phyloP scores from a whole-genome alignment of 331 rosid genomes.

The Acacia concinna region DNA sequence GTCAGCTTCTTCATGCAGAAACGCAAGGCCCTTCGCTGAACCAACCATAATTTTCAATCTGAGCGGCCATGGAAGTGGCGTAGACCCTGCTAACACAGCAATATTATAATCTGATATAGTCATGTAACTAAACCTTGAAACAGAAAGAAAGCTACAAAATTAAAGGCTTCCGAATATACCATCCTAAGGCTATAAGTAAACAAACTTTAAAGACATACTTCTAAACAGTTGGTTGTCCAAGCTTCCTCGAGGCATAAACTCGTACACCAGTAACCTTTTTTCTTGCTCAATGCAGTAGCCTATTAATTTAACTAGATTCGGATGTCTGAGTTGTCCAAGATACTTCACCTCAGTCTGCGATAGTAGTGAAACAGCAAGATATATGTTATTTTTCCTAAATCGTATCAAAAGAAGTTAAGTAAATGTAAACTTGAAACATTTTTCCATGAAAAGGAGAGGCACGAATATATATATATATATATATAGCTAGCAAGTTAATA shows the following conservation, averaged over 20 bases:
- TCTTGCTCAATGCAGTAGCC: slow-evolving; percentile 76
- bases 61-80: slow-evolving; percentile 51
- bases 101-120: not conserved
- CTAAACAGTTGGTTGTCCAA: slow-evolving; percentile 69
- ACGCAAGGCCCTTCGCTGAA: slow-evolving; percentile 75
- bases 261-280: slow-evolving; percentile 68
- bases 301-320: slow-evolving; percentile 61
- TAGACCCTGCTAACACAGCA: slow-evolving; percentile 10
- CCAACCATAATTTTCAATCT: slow-evolving; percentile 58
- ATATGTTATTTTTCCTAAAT: not conserved
- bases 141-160: not conserved
- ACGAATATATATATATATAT: not conserved
- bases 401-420: not conserved
- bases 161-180: not conserved
- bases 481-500: not conserved
- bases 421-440: not conserved
- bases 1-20: slow-evolving; percentile 60
- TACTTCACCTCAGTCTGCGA: slow-evolving; percentile 76
- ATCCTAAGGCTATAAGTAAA: not conserved
- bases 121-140: not conserved
- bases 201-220: slow-evolving; percentile 45
- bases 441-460: not conserved
- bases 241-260: slow-evolving; percentile 83
- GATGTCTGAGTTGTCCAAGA: slow-evolving; percentile 68
- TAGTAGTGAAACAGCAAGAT: slow-evolving; percentile 13